Percentiles rank a stretch among this genome's conserved stretches.
These are phyloP conservation scores for Leucogyrophana mollusca DNA, from an alignment of 768 basidiomycete species.

Conservation along the genomic window DNA sequence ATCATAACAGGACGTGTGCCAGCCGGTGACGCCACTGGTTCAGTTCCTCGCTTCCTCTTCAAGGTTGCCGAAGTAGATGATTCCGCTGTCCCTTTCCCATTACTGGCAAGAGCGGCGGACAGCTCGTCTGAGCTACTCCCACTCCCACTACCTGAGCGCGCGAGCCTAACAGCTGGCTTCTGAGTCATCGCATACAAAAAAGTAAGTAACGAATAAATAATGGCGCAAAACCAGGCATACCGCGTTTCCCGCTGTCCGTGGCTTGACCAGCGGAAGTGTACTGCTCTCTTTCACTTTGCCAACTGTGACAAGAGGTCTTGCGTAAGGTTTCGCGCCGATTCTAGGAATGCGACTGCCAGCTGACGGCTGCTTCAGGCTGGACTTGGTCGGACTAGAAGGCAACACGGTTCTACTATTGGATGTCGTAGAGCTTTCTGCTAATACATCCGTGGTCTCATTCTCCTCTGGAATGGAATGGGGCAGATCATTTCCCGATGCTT, in stretches of 20 bases:
- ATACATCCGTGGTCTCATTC: slow-evolving; percentile 8
- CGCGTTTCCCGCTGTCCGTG: slow-evolving; percentile 4
- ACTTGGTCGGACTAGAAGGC: slow-evolving; percentile 32
- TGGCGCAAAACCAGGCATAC: slow-evolving; percentile 14
- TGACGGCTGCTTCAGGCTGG: slow-evolving; percentile 46
- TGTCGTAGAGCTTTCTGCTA: slow-evolving; percentile 10
- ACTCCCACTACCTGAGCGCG: slow-evolving; percentile 7
- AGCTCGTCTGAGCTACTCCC: slow-evolving; percentile 9
- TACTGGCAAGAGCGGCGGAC: slow-evolving; percentile 8
- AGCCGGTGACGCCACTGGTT: slow-evolving; percentile 14
- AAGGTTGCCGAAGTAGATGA: slow-evolving; percentile 14
- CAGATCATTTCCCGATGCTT: slow-evolving; percentile 15
- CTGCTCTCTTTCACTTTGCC: slow-evolving; percentile 5
- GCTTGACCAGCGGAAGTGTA: slow-evolving; percentile 6
- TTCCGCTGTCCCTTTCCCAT: slow-evolving; percentile 1
- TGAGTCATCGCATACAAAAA: background rate
- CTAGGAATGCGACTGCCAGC: slow-evolving; percentile 60
- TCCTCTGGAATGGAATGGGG: slow-evolving; percentile 36
- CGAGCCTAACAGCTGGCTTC: slow-evolving; percentile 12
- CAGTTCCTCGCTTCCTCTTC: slow-evolving; percentile 31
- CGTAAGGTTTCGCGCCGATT: slow-evolving; percentile 58
- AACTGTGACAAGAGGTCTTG: slow-evolving; percentile 31
- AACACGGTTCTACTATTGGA: slow-evolving; percentile 15
- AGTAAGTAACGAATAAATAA: background rate
- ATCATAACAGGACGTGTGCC: slow-evolving; percentile 26